Conservation (phyloP, 306 rosid genomes). For the Dryas alaskensis region DNA sequence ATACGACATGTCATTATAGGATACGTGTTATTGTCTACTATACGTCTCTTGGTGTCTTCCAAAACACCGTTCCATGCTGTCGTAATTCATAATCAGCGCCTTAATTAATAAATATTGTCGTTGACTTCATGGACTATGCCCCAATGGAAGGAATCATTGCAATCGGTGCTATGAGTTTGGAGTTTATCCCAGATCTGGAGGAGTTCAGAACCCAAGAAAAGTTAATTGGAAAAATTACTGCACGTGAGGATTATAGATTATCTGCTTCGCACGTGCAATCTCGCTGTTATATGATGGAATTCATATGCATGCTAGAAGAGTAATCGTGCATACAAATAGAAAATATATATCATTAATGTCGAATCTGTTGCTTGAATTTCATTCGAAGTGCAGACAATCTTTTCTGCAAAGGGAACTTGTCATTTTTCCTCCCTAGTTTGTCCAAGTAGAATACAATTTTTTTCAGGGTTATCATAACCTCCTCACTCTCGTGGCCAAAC, state of each 20-base stretch:
- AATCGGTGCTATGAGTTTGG: not conserved
- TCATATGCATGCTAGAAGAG: no score
- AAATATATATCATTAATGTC: conserved; percentile 26
- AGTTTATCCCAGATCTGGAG: no score
- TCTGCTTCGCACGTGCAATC: no score
- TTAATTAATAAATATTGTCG: not conserved
- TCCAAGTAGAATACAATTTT: conserved; percentile 67
- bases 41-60: not conserved
- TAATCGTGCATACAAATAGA: not conserved
- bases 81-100: not conserved
- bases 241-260: no score
- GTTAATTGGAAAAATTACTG: no score
- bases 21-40: not conserved
- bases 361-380: conserved; percentile 67
- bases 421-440: conserved; percentile 64
- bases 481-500: conserved; percentile 73
- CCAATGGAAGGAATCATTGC: no score
- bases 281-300: no score
- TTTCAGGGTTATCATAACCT: conserved; percentile 59
- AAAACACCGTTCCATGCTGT: not conserved
- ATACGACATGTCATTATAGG: not conserved
- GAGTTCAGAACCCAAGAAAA: no score
- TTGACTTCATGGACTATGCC: not conserved
- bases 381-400: conserved; percentile 57
- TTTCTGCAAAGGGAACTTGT: conserved; percentile 59